Percentiles rank a stretch among this genome's conserved stretches.
Evolutionary conservation across 2,329 filamentous ascomycete genomes (phyloP).

Genomic region (Alternaria triticimaculans): DNA sequence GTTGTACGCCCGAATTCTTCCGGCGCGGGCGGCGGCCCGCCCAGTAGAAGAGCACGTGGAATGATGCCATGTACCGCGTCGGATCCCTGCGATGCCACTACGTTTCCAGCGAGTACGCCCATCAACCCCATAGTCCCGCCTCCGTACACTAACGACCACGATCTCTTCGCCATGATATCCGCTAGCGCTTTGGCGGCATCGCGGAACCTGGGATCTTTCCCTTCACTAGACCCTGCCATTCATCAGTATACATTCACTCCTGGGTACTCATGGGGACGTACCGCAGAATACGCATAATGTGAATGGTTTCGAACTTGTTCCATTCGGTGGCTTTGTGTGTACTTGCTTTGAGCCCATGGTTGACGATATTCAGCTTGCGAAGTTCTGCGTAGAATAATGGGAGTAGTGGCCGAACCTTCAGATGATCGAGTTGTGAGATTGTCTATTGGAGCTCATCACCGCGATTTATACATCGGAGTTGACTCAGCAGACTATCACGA

Average conservation of each 20-base stretch:
- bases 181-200: not conserved
- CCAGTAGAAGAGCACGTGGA: not conserved
- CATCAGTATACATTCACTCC: not conserved
- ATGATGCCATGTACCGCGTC: not conserved
- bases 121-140: conserved; percentile 6
- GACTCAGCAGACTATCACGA: not conserved
- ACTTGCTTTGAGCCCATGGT: not conserved
- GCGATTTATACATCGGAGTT: not conserved
- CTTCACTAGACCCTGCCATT: not conserved
- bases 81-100: not conserved
- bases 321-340: not conserved
- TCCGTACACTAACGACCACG: conserved; percentile 2
- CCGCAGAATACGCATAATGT: not conserved
- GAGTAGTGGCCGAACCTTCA: not conserved
- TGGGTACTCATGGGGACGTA: not conserved
- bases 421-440: not conserved
- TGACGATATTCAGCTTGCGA: not conserved
- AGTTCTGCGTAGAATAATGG: not conserved
- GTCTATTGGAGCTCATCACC: not conserved
- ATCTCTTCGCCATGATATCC: not conserved
- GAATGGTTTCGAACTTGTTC: not conserved
- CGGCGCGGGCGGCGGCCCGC: not conserved
- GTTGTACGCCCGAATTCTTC: not conserved
- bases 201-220: not conserved
- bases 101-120: not conserved